These are phyloP conservation scores for Psilocybe subaeruginosa DNA, from an alignment of 768 basidiomycete genomes.

Conservation along the genomic window DNA sequence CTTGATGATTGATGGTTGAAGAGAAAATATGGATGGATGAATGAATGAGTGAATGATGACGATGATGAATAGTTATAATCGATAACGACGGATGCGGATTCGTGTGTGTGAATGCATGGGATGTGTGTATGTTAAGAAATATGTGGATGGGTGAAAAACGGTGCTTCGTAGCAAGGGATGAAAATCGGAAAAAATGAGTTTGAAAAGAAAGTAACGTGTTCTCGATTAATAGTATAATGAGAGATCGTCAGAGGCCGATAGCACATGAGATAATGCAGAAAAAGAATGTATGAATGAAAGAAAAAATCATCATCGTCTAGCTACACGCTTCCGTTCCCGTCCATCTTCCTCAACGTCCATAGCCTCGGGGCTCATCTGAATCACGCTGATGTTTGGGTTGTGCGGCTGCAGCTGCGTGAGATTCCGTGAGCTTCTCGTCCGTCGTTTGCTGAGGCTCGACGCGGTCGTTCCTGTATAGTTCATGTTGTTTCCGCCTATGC, in stretches of 20 bases:
- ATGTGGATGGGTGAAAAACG: background rate
- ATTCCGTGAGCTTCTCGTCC: constrained; percentile 55
- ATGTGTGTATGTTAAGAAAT: constrained; percentile 4
- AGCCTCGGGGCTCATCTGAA: constrained; percentile 42
- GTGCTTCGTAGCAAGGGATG: constrained; percentile 5
- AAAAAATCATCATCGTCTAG: constrained; percentile 50
- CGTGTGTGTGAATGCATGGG: constrained; percentile 3
- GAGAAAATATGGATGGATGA: background rate
- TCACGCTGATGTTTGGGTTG: constrained; percentile 41
- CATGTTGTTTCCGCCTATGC: constrained; percentile 24
- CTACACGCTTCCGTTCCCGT: constrained; percentile 74
- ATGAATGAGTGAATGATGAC: background rate
- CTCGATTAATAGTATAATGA: constrained; percentile 9
- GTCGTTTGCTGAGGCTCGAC: constrained; percentile 40
- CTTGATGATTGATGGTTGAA: background rate
- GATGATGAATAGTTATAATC: background rate
- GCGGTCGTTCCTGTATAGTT: constrained; percentile 18
- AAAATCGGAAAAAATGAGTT: constrained; percentile 4
- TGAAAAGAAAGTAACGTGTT: constrained; percentile 3
- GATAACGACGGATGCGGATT: constrained; percentile 1
- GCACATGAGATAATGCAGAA: background rate
- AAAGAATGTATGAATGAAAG: background rate
- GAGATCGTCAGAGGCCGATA: background rate
- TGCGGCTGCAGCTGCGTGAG: constrained; percentile 35
- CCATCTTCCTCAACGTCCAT: constrained; percentile 82